Percentiles rank a stretch among this genome's conserved stretches.
These are phyloP conservation scores for Penicillium waksmanii DNA, from an alignment of 495 filamentous ascomycete species.

Conservation along the genomic window DNA sequence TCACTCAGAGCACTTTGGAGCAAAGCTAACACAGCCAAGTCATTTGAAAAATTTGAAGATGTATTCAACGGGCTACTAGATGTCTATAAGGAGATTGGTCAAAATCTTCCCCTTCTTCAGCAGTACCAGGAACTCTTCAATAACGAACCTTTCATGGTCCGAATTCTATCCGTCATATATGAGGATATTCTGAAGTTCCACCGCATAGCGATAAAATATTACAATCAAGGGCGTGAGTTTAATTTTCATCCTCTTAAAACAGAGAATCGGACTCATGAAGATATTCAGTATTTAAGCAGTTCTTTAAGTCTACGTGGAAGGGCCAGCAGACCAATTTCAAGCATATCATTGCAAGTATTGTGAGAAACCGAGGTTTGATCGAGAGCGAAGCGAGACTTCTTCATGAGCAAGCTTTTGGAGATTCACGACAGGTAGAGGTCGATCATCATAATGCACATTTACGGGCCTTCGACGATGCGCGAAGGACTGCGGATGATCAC, in stretches of 20 bases:
- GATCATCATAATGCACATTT: background rate
- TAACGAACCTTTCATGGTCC: background rate
- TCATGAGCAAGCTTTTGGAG: background rate
- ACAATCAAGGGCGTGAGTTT: background rate
- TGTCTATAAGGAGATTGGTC: background rate
- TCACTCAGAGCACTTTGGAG: no score
- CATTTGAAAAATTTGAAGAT: background rate
- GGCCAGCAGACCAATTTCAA: background rate
- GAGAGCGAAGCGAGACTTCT: background rate
- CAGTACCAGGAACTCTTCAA: constrained; percentile 1
- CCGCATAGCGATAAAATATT: constrained; percentile 7
- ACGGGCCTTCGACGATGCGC: background rate
- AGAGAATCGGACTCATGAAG: background rate
- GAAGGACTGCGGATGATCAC: background rate
- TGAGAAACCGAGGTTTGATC: background rate
- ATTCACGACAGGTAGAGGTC: background rate
- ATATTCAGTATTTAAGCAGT: constrained; percentile 4
- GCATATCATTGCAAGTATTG: background rate
- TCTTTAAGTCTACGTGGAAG: constrained; percentile 3
- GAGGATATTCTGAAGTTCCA: constrained; percentile 9
- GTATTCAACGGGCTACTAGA: background rate
- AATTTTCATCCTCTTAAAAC: background rate
- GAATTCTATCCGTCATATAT: background rate
- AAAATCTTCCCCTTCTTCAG: background rate
- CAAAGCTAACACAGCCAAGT: background rate